These are phyloP conservation scores for Poterioochromonas sp. DNA, from an alignment of 352 stramenopile species.

Conservation along the genomic window DNA sequence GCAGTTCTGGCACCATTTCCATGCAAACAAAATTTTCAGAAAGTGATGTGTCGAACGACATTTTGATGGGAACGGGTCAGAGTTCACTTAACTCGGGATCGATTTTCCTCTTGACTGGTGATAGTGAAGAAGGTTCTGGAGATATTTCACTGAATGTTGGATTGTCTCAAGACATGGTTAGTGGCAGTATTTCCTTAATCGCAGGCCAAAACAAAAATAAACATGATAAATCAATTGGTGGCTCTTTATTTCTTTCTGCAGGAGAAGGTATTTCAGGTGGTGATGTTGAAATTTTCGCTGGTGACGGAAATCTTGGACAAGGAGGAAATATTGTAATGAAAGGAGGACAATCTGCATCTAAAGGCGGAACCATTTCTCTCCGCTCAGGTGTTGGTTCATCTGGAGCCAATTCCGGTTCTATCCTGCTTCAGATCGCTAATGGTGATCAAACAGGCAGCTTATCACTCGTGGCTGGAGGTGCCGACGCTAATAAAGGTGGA, in stretches of 20 bases:
- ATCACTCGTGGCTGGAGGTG: not conserved
- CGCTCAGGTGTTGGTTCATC: not conserved
- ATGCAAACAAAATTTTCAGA: no score
- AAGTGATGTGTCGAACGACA: no score
- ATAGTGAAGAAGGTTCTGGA: no score
- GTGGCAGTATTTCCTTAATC: conserved; percentile 54
- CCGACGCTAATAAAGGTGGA: not conserved
- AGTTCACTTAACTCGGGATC: no score
- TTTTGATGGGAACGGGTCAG: no score
- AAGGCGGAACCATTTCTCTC: not conserved
- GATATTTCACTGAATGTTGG: conserved; percentile 35
- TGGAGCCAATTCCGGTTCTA: not conserved
- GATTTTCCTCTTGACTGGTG: not conserved
- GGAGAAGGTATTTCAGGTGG: not conserved
- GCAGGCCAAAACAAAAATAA: no score
- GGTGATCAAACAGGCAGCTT: not conserved
- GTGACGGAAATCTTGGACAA: not conserved
- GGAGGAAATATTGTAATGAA: not conserved
- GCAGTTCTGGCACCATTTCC: no score
- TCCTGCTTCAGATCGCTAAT: not conserved
- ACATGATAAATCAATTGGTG: not conserved
- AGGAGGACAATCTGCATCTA: not conserved
- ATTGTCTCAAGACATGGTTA: conserved; percentile 40
- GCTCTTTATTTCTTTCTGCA: not conserved
- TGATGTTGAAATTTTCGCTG: not conserved